Percentiles rank a stretch among this genome's conserved stretches.
Evolutionary conservation across 805 yeast genomes (phyloP).

Genomic region (Metschnikowia kunwiensis): DNA sequence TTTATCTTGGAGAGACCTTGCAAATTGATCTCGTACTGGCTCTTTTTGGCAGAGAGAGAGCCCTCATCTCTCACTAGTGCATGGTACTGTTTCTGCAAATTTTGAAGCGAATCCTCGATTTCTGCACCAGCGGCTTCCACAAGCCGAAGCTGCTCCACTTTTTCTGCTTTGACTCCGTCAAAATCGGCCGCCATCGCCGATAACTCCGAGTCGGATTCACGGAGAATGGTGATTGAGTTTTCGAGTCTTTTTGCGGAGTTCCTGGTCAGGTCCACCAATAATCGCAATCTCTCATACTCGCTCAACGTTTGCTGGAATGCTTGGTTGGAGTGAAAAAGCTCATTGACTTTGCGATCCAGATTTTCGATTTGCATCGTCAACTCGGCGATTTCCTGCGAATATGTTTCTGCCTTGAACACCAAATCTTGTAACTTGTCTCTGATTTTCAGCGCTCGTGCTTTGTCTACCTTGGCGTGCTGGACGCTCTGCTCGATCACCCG

Average conservation of each 20-base stretch:
- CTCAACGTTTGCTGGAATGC: slow-evolving; percentile 73
- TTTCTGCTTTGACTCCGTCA: slow-evolving; percentile 20
- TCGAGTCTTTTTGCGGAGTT: slow-evolving; percentile 53
- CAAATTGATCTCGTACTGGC: slow-evolving; percentile 26
- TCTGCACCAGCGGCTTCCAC: slow-evolving; percentile 3
- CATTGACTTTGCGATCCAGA: slow-evolving; percentile 57
- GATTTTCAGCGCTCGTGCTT: slow-evolving; percentile 64
- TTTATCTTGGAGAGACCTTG: slow-evolving; percentile 9
- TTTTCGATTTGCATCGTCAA: slow-evolving; percentile 49
- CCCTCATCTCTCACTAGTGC: slow-evolving; percentile 46
- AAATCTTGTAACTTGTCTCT: slow-evolving; percentile 45
- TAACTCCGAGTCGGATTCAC: slow-evolving; percentile 37
- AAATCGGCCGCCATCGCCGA: slow-evolving; percentile 30
- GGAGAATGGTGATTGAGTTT: slow-evolving; percentile 44
- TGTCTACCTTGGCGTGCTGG: slow-evolving; percentile 69
- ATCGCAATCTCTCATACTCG: slow-evolving; percentile 54
- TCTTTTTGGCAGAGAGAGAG: slow-evolving; percentile 45
- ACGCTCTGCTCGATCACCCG: slow-evolving; percentile 76
- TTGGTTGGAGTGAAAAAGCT: slow-evolving; percentile 71
- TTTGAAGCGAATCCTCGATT: slow-evolving; percentile 21
- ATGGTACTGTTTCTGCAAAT: slow-evolving; percentile 24
- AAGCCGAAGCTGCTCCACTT: slow-evolving; percentile 15
- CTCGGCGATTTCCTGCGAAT: slow-evolving; percentile 44
- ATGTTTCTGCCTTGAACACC: slow-evolving; percentile 41
- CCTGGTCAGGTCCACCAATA: slow-evolving; percentile 41